A percentile compares a stretch with the other conserved stretches of the same genome.
Evolutionary conservation across 1,139 yeast species (phyloP).

Genomic region (Diutina catenulata): DNA sequence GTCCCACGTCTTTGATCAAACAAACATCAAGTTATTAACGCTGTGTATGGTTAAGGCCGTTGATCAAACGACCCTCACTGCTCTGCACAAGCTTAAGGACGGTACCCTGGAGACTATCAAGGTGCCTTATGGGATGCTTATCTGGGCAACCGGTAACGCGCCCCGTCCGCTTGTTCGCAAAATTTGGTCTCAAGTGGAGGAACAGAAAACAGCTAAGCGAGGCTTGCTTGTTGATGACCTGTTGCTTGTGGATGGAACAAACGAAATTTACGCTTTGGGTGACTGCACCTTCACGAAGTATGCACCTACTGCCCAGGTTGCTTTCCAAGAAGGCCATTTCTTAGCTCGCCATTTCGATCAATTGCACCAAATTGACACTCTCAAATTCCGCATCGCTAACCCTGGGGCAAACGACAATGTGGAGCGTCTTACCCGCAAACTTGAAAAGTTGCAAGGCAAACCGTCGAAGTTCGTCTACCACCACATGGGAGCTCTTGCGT

Average conservation of each 20-base stretch:
- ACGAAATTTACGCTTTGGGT: constrained; percentile 80
- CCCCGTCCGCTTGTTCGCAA: constrained; percentile 67
- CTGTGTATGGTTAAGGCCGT: constrained; percentile 87
- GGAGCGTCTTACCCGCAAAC: constrained; percentile 30
- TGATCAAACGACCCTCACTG: constrained; percentile 52
- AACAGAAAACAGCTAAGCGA: constrained; percentile 80
- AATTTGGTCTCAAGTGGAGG: constrained; percentile 59
- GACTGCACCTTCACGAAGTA: constrained; percentile 87
- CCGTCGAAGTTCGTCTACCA: constrained; percentile 51
- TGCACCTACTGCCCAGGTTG: constrained; percentile 97
- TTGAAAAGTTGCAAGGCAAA: constrained; percentile 28
- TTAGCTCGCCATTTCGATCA: constrained; percentile 63
- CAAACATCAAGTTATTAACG: constrained; percentile 66
- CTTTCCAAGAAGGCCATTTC: constrained; percentile 86
- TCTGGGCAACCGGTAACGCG: constrained; percentile 97
- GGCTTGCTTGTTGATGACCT: constrained; percentile 77
- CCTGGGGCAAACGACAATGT: constrained; percentile 21
- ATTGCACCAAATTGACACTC: constrained; percentile 54
- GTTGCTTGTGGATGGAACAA: constrained; percentile 65
- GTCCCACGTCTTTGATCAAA: constrained; percentile 66
- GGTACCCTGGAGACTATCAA: constrained; percentile 47
- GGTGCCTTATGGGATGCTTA: constrained; percentile 82
- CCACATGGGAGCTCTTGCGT: constrained; percentile 68
- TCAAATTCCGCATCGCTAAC: constrained; percentile 30
- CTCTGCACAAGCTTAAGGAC: constrained; percentile 51